Evolutionary conservation across 495 filamentous ascomycete species (phyloP), one percentile per base, ranked within the genome.

Genomic region (Podospora comata): DNA sequence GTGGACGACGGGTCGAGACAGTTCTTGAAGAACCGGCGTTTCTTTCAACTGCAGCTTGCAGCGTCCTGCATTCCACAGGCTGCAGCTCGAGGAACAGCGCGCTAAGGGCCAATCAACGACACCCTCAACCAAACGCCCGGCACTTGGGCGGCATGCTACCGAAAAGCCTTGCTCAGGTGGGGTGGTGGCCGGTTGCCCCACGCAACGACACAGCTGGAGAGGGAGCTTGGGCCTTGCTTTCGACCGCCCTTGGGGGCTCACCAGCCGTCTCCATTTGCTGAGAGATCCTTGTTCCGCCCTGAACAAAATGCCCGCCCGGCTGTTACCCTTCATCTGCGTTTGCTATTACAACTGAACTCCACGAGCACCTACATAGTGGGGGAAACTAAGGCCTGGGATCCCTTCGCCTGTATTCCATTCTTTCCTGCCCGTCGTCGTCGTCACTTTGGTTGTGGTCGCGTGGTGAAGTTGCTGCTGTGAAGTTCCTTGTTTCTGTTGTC

Each of bases 171-270:
- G 34, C 16, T 20, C 44, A 4, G 27, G 26, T 63, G 30, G 61
- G 61, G 61, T 27, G 26, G 20, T 26, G 54, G 18, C 23, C 44
- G 44, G 69, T 71, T 71, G 69, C 69, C 66, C 68, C 69, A 48
- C 65, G 69, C 66, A 48, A 48, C 30, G 65, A 55, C 60, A 62
- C 48, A 28, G 48, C 23, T 28, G 34, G 54, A 18, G 20, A 54
- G 32, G 65, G 68, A 67, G 68, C 68, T 70, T 70, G 61, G 65
- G 61, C 65, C 56, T 19, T 63, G 61, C 61, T 63, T 27, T 63
- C 32, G 61, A 32, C 61, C 61, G 18, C 30, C 32, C n/a, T 28
- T 23, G 30, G 18, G 30, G 30, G 30, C 7, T 32, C 30, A 32
- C 30, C 30, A 32, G 30, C 30, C 30, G 7, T 32, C 30, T 32